These are phyloP conservation scores for Amphibolis antarctica DNA, from an alignment of 106 monocot species.

Conservation along the genomic window DNA sequence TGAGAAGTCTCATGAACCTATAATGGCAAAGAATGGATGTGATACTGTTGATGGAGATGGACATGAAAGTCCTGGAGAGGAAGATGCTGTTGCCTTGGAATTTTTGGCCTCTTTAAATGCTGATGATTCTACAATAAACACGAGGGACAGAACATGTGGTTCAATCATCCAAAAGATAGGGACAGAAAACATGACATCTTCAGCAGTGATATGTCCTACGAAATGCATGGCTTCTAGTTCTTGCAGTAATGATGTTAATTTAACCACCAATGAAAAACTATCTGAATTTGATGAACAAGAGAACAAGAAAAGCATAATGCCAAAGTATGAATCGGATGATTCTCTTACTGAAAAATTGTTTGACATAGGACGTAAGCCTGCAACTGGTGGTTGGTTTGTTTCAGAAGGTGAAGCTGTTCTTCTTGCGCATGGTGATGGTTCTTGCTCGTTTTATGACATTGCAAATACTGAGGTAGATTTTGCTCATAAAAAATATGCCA, in stretches of 20 bases:
- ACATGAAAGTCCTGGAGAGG: constrained; percentile 36
- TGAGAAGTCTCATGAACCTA: background rate
- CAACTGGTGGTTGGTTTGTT: constrained; percentile 97
- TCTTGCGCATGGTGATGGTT: constrained; percentile 75
- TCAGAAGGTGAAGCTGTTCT: constrained; percentile 97
- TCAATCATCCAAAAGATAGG: constrained; percentile 13
- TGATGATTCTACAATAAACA: constrained; percentile 10
- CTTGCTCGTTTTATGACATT: constrained; percentile 85
- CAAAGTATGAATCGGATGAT: constrained; percentile 44
- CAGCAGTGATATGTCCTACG: constrained; percentile 10
- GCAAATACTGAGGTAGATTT: constrained; percentile 64
- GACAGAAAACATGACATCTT: constrained; percentile 10
- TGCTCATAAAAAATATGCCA: background rate
- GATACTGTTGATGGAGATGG: constrained; percentile 7
- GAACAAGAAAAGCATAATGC: constrained; percentile 28
- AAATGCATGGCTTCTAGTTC: constrained; percentile 4
- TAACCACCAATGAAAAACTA: constrained; percentile 43
- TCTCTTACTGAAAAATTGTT: constrained; percentile 19
- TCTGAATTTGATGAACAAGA: constrained; percentile 68
- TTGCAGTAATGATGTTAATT: constrained; percentile 14
- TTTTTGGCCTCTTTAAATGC: constrained; percentile 62
- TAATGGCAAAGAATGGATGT: background rate
- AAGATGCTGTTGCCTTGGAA: constrained; percentile 52
- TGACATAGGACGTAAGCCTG: constrained; percentile 56
- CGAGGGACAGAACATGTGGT: background rate